Evolutionary conservation across 305 asterid genomes (phyloP), one percentile per base, ranked within the genome.

Genomic region (Plantago coronopus): DNA sequence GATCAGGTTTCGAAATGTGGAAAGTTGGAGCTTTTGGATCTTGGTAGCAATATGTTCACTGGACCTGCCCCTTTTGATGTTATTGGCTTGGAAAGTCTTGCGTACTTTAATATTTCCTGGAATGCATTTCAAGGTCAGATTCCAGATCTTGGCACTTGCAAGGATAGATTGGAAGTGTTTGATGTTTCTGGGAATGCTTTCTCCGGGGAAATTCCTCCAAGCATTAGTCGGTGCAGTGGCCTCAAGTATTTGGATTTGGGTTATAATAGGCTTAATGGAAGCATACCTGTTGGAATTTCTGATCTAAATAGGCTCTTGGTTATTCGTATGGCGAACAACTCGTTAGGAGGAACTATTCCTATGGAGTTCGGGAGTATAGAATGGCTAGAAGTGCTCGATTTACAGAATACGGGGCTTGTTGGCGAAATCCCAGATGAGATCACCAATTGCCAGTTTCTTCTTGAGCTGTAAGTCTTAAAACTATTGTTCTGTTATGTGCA

Each of bases 381-480:
- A 78, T 83, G 73, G 93, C 95, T 88, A 60, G 83, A 83, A 79
- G 95, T 85, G 63, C 84, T 91, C 21, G 96, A 91, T 72, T 76
- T 91, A 69, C 83, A 72, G 44, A 84, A 78, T 70, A 87, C 86
- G 61, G 23, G 50, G 57, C 86, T 91, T 45, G 62, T 21, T 37
- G 94, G 98, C 48, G 84, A 78, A 75, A 78, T 91, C 63, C 98
- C 97, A 0, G 47, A 53, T 37, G 86, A 83, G 76, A 76, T 91
- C 57, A 58, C 83, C 72, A 75, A 84, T 55, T 91, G 93, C 91
- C 74, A 77, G 74, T 82, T 76, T 80, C 98, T 91, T 64, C 96
- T 80, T 62, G 85, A 79, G 74, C 84, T 89, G 95, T 86, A 84
- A 89, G 95, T 82, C 55, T 59, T 31, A 54, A 54, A 47, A 45